Percentiles rank a stretch among this genome's conserved stretches.
Evolutionary conservation across 1,284 basidiomycete genomes (phyloP).

Genomic region (Leccinum pachyderme): DNA sequence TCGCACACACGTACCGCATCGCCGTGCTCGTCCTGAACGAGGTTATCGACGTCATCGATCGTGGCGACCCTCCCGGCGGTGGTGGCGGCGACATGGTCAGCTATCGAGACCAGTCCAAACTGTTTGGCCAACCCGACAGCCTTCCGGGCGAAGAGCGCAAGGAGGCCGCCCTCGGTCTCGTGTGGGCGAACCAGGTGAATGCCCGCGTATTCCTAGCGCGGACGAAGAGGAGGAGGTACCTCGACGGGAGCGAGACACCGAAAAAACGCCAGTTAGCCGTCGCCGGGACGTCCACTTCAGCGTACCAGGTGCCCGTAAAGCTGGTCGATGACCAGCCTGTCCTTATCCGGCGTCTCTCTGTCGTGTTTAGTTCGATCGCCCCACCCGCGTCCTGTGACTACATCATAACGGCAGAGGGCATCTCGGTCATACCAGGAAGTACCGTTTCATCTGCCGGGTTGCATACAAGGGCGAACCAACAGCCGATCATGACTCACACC

Average conservation of each 20-base stretch:
- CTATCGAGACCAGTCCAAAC: constrained; percentile 74
- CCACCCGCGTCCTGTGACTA: constrained; percentile 66
- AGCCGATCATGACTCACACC: background rate
- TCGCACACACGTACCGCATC: constrained; percentile 62
- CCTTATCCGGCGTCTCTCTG: constrained; percentile 60
- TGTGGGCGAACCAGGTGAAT: constrained; percentile 91
- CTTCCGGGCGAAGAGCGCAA: constrained; percentile 58
- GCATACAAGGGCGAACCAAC: constrained; percentile 1
- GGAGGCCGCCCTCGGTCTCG: constrained; percentile 81
- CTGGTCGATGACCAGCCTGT: constrained; percentile 37
- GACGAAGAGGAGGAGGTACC: constrained; percentile 64
- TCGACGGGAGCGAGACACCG: constrained; percentile 37
- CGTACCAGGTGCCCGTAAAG: background rate
- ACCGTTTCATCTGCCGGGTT: constrained; percentile 7
- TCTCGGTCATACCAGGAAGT: constrained; percentile 39
- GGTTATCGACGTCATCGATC: constrained; percentile 73
- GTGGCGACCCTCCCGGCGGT: constrained; percentile 22
- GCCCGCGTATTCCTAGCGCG: constrained; percentile 78
- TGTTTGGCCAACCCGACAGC: constrained; percentile 69
- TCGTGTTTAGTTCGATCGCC: constrained; percentile 74
- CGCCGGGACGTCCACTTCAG: background rate
- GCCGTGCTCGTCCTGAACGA: constrained; percentile 86
- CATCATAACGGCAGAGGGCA: constrained; percentile 60
- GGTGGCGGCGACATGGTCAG: constrained; percentile 9
- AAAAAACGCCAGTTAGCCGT: constrained; percentile 14